These are phyloP conservation scores for Vanrija sp. DNA, from an alignment of 1,284 basidiomycete species.

Conservation along the genomic window DNA sequence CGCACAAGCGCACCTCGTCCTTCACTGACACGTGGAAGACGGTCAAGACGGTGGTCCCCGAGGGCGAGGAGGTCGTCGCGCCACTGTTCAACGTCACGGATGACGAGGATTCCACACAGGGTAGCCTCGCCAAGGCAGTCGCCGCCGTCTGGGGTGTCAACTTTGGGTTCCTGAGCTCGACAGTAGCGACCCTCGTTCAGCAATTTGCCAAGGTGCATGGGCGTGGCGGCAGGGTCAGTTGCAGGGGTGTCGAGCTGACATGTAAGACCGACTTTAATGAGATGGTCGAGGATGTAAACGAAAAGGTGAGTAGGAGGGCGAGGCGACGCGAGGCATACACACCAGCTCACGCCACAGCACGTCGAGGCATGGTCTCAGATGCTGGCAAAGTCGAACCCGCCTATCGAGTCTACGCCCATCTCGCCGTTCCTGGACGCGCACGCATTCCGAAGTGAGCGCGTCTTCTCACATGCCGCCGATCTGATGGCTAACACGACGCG, in stretches of 20 bases:
- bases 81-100: slow-evolving; percentile 84
- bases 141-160: slow-evolving; percentile 75
- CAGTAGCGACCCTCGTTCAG: slow-evolving; percentile 58
- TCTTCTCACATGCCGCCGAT: background rate
- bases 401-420: slow-evolving; percentile 68
- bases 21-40: slow-evolving; percentile 37
- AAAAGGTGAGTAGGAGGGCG: slow-evolving; percentile 51
- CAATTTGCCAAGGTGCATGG: slow-evolving; percentile 39
- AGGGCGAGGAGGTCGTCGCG: slow-evolving; percentile 58
- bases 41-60: slow-evolving; percentile 50
- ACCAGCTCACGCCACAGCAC: slow-evolving; percentile 51
- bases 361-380: slow-evolving; percentile 80
- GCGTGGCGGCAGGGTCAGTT: background rate
- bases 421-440: slow-evolving; percentile 78
- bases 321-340: background rate
- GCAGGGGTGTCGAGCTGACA: background rate
- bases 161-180: slow-evolving; percentile 74
- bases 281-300: slow-evolving; percentile 79
- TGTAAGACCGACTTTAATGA: slow-evolving; percentile 52
- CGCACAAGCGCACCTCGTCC: slow-evolving; percentile 12
- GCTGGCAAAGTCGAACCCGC: slow-evolving; percentile 68
- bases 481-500: too few relatives aligned
- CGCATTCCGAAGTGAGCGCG: slow-evolving; percentile 43
- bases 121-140: slow-evolving; percentile 67
- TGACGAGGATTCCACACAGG: slow-evolving; percentile 69